phyloP scores from a whole-genome alignment of 148 eudicot species.

The Silene latifolia region DNA sequence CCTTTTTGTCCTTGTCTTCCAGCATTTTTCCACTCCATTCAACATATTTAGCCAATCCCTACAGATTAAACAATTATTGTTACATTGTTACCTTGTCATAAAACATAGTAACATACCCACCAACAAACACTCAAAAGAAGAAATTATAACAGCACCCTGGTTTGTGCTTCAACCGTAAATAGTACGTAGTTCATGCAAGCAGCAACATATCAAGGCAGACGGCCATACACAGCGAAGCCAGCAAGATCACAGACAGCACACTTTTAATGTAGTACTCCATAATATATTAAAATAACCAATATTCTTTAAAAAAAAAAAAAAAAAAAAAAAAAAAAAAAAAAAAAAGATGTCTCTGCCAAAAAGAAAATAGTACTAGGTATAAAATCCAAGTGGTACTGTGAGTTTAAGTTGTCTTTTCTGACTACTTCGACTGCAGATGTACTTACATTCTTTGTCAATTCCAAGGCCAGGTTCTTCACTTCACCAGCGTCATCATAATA shows the following conservation, averaged over 20 bases:
- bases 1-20: slow-evolving; percentile 71
- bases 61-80: background rate
- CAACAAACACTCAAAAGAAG: background rate
- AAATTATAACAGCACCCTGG: background rate
- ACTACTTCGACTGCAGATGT: background rate
- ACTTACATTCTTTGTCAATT: slow-evolving; percentile 75
- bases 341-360: background rate
- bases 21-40: slow-evolving; percentile 89
- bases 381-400: background rate
- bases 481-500: slow-evolving; percentile 82
- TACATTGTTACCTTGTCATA: background rate
- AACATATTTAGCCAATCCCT: slow-evolving; percentile 94
- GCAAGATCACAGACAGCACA: background rate
- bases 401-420: background rate
- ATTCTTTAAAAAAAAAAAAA: too few relatives aligned
- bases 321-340: too few relatives aligned
- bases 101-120: background rate
- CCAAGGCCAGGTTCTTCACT: slow-evolving; percentile 76
- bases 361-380: background rate
- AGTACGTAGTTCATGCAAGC: background rate
- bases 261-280: background rate
- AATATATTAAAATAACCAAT: background rate
- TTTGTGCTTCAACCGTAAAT: background rate
- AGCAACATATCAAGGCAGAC: background rate
- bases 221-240: background rate